These are phyloP conservation scores for Suillus placidus DNA, from an alignment of 768 basidiomycete genomes.

Conservation along the genomic window DNA sequence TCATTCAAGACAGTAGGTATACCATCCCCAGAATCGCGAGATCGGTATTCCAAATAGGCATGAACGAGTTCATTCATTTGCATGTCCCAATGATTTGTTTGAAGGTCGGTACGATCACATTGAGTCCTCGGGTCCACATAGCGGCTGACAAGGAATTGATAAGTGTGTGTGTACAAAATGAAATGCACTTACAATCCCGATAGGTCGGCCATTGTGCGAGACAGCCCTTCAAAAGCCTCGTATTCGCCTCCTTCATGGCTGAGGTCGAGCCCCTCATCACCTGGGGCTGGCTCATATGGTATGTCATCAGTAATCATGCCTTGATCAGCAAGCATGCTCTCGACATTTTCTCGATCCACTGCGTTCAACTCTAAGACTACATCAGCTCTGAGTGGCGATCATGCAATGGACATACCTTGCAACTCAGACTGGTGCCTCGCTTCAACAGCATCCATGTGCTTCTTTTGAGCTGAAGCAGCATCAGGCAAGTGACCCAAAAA, in stretches of 20 bases:
- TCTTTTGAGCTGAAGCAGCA: no score
- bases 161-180: not conserved
- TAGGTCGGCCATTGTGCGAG: not conserved
- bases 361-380: no score
- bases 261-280: slow-evolving; percentile 10
- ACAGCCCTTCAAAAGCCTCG: not conserved
- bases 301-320: not conserved
- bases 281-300: slow-evolving; percentile 2
- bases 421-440: no score
- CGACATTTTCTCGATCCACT: not conserved
- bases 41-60: slow-evolving; percentile 8
- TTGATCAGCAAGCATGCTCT: not conserved
- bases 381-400: no score
- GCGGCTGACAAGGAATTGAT: not conserved
- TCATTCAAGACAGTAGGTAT: not conserved
- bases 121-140: not conserved
- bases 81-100: slow-evolving; percentile 21
- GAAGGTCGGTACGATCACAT: slow-evolving; percentile 20
- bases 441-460: no score
- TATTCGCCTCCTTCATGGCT: slow-evolving; percentile 9
- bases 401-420: no score
- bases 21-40: slow-evolving; percentile 3
- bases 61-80: slow-evolving; percentile 16
- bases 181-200: not conserved
- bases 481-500: no score